Evolutionary conservation across 208 protist species (phyloP).

Genomic region (Herpetomonas samuelpessoai): DNA sequence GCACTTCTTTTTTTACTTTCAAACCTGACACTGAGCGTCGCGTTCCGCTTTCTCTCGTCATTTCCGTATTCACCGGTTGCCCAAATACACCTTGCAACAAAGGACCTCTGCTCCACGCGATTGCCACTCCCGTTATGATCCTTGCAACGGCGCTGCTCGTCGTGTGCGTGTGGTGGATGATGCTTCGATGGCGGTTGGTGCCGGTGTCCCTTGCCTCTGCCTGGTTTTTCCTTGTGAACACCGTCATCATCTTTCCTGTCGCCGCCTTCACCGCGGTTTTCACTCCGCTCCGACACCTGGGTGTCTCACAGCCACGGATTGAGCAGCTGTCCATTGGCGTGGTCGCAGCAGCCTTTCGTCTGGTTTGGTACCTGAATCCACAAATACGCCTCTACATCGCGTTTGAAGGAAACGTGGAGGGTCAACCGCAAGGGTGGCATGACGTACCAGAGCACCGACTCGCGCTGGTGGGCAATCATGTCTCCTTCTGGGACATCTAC

Average conservation of each 20-base stretch:
- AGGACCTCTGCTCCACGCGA: no score
- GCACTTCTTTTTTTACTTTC: no score
- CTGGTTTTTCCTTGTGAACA: constrained; percentile 42
- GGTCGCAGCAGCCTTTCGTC: constrained; percentile 23
- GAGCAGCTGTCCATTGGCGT: constrained; percentile 24
- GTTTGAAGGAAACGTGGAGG: constrained; percentile 36
- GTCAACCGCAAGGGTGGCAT: constrained; percentile 24
- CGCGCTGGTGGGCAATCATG: constrained; percentile 56
- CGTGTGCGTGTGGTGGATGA: no score
- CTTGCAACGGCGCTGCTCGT: no score
- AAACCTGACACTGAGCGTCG: no score
- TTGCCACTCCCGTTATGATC: no score
- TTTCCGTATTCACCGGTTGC: no score
- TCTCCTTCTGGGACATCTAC: constrained; percentile 68
- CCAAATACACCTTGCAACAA: no score
- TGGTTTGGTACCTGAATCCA: constrained; percentile 36
- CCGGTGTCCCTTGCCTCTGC: constrained; percentile 29
- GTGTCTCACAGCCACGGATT: constrained; percentile 23
- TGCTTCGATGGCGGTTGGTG: constrained; percentile 30
- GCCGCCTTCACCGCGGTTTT: constrained; percentile 27
- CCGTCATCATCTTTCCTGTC: constrained; percentile 24
- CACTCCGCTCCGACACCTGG: constrained; percentile 38
- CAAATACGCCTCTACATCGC: constrained; percentile 32
- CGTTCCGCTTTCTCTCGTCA: no score
- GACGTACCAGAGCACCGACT: constrained; percentile 24